Evolutionary conservation across 345 rosid genomes (phyloP).

Genomic region (Lagerstroemia speciosa): DNA sequence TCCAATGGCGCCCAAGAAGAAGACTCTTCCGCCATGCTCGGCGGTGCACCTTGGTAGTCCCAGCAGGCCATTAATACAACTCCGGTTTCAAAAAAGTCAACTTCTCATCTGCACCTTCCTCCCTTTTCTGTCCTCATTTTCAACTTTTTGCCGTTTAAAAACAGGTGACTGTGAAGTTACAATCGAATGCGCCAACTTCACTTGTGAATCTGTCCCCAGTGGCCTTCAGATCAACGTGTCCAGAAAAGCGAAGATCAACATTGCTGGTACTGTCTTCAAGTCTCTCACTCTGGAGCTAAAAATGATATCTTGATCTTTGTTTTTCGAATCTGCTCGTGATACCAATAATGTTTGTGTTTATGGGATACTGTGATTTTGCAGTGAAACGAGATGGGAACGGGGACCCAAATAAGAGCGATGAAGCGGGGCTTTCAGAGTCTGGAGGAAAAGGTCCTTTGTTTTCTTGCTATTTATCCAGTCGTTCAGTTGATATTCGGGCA

Average conservation of each 20-base stretch:
- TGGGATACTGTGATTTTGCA: not conserved
- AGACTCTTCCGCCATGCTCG: slow-evolving; percentile 14
- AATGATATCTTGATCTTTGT: not conserved
- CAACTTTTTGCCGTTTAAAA: slow-evolving; percentile 7
- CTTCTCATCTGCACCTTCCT: not conserved
- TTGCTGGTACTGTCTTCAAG: slow-evolving; percentile 30
- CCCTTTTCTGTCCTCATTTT: not conserved
- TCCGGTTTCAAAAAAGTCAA: not conserved
- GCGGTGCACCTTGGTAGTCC: slow-evolving; percentile 17
- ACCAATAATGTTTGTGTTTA: not conserved
- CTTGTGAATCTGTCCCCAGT: slow-evolving; percentile 22
- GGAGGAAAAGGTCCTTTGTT: slow-evolving; percentile 4
- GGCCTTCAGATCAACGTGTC: not conserved
- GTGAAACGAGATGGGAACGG: slow-evolving; percentile 4
- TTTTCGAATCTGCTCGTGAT: too few relatives aligned
- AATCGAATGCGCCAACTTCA: slow-evolving; percentile 34
- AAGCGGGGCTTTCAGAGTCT: not conserved
- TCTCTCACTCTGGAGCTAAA: not conserved
- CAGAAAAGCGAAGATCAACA: slow-evolving; percentile 26
- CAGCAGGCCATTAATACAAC: not conserved
- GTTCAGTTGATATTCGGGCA: too few relatives aligned
- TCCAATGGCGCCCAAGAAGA: slow-evolving; percentile 37
- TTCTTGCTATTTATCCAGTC: too few relatives aligned
- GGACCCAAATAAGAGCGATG: not conserved
- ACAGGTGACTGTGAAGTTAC: slow-evolving; percentile 49